Conservation (phyloP, 495 filamentous ascomycete species). For the Talaromyces stipitatus region DNA sequence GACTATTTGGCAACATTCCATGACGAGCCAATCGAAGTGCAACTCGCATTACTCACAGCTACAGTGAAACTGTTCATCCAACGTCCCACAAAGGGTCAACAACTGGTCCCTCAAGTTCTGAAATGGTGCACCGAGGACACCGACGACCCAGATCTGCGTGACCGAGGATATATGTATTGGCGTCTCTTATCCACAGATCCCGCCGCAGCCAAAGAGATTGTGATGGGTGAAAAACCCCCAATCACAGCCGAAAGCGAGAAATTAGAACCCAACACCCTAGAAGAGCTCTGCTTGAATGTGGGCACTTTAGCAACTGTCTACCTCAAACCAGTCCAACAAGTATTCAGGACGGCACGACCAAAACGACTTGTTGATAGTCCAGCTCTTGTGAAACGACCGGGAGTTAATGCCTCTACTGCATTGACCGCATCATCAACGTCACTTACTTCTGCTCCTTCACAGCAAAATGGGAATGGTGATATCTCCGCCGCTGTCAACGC, state of each 20-base stretch:
- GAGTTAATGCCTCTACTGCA: conserved; percentile 19
- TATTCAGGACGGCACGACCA: conserved; percentile 87
- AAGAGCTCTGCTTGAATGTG: conserved; percentile 95
- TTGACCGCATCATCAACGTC: conserved; percentile 16
- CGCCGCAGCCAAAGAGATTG: conserved; percentile 72
- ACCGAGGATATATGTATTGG: conserved; percentile 99
- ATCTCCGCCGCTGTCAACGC: conserved; percentile 67
- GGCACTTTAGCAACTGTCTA: conserved; percentile 96
- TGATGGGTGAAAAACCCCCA: conserved; percentile 95
- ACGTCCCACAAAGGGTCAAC: conserved; percentile 87
- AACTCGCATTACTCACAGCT: conserved; percentile 88
- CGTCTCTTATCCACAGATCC: conserved; percentile 92
- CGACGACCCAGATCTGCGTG: conserved; percentile 92
- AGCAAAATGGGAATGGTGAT: conserved; percentile 20
- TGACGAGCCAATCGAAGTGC: conserved; percentile 91
- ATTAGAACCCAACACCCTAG: conserved; percentile 81
- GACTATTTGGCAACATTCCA: conserved; percentile 91
- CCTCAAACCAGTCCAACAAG: conserved; percentile 92
- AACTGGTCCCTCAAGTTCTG: conserved; percentile 89
- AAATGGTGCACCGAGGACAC: conserved; percentile 99
- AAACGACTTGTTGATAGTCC: conserved; percentile 71
- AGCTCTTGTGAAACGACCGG: conserved; percentile 66
- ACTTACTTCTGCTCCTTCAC: not conserved
- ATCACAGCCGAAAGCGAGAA: conserved; percentile 97
- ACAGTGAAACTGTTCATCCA: conserved; percentile 99